Base-by-base conservation (phyloP, 805 yeast genomes). In the Hemisphaericaspora nanyangensis region DNA sequence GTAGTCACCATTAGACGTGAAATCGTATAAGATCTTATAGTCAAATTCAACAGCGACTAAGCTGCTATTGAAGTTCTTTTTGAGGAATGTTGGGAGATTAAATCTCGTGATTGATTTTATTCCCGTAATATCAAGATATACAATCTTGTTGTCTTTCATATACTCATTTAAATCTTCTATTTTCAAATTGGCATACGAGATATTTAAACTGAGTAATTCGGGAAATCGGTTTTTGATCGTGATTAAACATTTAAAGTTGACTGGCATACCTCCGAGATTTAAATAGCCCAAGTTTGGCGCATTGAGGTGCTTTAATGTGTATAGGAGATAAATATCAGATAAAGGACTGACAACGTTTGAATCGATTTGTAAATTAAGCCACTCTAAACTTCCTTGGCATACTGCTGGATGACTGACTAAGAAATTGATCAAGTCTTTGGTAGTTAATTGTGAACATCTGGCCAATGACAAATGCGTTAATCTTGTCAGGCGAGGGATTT, bases 401-500 rank as follows among this genome's bases (percentile, higher is more conserved):
- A 74, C 70, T 1, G 91, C 72, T 0, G 93, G 89, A 61, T 88
- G 95, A 45, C 76, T 73, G 3, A 80, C 72, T 44, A 87, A 68
- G 48, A 87, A 83, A 47, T 77, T 77, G 46, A 85, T 72, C 38
- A 87, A 62, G 28, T 83, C 90, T 47, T 82, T 74, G 3, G 91
- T 82, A 17, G 88, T 77, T 35, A 88, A 67, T 49, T 80, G 77
- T 31, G 82, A 76, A 49, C 73, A 68, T 26, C 72, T 55, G 1
- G 71, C 63, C 45, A 69, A 63, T n/a, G 95, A 84, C 36, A 89
- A 62, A 61, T 86, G 96, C 0, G 95, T 81, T 29, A 89, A 63
- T 48, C 72, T 66, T 15, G 82, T 79, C 12, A 78, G 53, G 12
- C 61, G 64, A 2, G 87, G 84, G 17, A 88, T 58, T 17, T 71